A percentile compares a stretch with the other conserved stretches of the same genome.
These are phyloP conservation scores for Blastobotrys parvus DNA, from an alignment of 805 yeast genomes.

Conservation along the genomic window DNA sequence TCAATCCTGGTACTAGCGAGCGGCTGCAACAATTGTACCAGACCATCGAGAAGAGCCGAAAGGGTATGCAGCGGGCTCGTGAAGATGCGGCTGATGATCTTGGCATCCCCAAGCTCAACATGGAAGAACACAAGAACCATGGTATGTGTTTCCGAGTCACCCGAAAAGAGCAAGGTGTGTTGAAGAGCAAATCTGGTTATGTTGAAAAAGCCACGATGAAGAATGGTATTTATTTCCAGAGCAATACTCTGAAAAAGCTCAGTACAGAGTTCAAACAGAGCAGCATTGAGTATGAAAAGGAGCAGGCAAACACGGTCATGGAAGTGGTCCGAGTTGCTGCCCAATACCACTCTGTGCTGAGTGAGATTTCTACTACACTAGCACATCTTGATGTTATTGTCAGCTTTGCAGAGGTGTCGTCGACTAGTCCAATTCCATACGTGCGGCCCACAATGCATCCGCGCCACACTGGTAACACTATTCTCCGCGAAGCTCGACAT, in stretches of 20 bases:
- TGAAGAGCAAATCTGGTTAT: slow-evolving; percentile 55
- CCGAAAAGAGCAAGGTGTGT: slow-evolving; percentile 71
- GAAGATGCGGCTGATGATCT: slow-evolving; percentile 62
- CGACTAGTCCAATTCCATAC: slow-evolving; percentile 77
- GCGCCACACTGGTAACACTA: slow-evolving; percentile 36
- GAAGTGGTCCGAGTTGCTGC: slow-evolving; percentile 76
- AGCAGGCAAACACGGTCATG: slow-evolving; percentile 69
- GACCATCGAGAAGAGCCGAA: slow-evolving; percentile 52
- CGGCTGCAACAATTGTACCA: slow-evolving; percentile 52
- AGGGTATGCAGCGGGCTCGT: slow-evolving; percentile 46
- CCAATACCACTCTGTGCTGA: slow-evolving; percentile 74
- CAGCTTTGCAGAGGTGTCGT: slow-evolving; percentile 76
- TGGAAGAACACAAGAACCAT: slow-evolving; percentile 79
- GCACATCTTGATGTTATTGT: slow-evolving; percentile 77
- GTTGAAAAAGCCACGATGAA: slow-evolving; percentile 84
- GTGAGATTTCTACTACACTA: slow-evolving; percentile 52
- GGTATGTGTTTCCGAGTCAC: slow-evolving; percentile 96
- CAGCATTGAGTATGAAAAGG: slow-evolving; percentile 58
- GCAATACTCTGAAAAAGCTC: slow-evolving; percentile 50
- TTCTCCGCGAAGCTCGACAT: slow-evolving; percentile 74
- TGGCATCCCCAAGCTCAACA: slow-evolving; percentile 74
- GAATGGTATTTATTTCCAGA: slow-evolving; percentile 91
- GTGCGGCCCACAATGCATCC: slow-evolving; percentile 64
- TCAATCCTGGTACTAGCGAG: slow-evolving; percentile 86
- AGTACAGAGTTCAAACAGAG: slow-evolving; percentile 51